Base-by-base conservation (phyloP, 768 basidiomycete species). In the Kwoniella sp. region DNA sequence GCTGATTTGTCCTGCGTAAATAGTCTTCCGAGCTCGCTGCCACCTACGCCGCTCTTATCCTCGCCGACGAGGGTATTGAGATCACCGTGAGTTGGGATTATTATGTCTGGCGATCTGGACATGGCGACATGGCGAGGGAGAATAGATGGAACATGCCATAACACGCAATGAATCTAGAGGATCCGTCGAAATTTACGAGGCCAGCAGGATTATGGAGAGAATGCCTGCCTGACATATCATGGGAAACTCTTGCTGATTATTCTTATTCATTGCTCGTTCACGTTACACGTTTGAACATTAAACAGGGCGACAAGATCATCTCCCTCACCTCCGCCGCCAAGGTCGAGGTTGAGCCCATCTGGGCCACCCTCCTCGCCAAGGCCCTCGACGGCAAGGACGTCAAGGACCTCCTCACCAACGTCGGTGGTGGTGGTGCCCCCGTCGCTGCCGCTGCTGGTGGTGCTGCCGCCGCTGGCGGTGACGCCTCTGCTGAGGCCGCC, bases 351-450 rank as follows among this genome's bases (percentile, higher is more conserved):
- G 96, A 98, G 83, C 86, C 94, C 62, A 98, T 99, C 84, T 98
- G 96, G 96, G 93, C 93, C 63, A 82, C 89, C 15, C 89, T 99
- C 75, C 91, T 99, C 78, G 90, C 95, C 67, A 98, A 96, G 82
- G 95, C 96, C 36, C 88, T 99, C 58, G 93, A 95, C 83, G 95
- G 94, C 77, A 96, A 95, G 86, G 87, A 98, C 83, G 86, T 99
- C 77, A 97, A 92, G 83, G 92, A 94, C 49, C 85, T 98, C 57
- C 86, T 99, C 69, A 89, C 90, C 67, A 95, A 92, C 84, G 92
- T 99, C 68, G 94, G 95, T 68, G 84, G 91, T 60, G 92, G 94
- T 66, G 93, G 91, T 67, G 91, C 88, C 72, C 88, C 91, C 53
- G 90, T 88, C 58, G 87, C 86, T 58, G 85, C 75, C 65, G 85